Conservation (phyloP, 2,329 filamentous ascomycete genomes). For the Fusarium sp. region DNA sequence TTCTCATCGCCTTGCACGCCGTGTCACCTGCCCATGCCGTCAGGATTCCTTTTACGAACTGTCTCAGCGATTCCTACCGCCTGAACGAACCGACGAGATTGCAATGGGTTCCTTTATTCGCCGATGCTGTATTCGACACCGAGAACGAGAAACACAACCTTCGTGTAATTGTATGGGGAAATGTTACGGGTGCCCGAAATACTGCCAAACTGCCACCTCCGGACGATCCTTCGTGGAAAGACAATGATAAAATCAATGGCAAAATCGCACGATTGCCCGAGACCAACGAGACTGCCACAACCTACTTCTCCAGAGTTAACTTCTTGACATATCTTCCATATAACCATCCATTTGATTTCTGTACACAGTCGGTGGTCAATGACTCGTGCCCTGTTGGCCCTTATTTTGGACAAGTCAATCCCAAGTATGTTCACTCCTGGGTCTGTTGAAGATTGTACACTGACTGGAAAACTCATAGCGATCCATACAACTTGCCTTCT, state of each 20-base stretch:
- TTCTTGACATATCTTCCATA: conserved; percentile 84
- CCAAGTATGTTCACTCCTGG: conserved; percentile 52
- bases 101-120: conserved; percentile 82
- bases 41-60: conserved; percentile 86
- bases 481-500: conserved; percentile 70
- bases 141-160: conserved; percentile 72
- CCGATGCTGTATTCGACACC: conserved; percentile 81
- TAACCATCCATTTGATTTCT: conserved; percentile 72
- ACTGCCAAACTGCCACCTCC: conserved; percentile 70
- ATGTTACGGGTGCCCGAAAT: conserved; percentile 81
- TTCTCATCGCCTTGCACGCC: conserved; percentile 57
- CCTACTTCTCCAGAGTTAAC: conserved; percentile 77
- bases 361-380: conserved; percentile 69
- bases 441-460: neutral
- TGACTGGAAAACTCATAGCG: conserved; percentile 44
- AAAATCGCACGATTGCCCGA: conserved; percentile 80
- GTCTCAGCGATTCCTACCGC: conserved; percentile 74
- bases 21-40: conserved; percentile 69
- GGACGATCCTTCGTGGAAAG: conserved; percentile 71
- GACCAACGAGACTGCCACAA: conserved; percentile 73
- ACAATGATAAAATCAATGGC: conserved; percentile 72
- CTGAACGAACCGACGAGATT: conserved; percentile 70
- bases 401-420: conserved; percentile 67
- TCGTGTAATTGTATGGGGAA: conserved; percentile 86
- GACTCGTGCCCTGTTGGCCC: conserved; percentile 81